Conservation (phyloP, 2,329 filamentous ascomycete species). For the Tolypocladium nubicola region DNA sequence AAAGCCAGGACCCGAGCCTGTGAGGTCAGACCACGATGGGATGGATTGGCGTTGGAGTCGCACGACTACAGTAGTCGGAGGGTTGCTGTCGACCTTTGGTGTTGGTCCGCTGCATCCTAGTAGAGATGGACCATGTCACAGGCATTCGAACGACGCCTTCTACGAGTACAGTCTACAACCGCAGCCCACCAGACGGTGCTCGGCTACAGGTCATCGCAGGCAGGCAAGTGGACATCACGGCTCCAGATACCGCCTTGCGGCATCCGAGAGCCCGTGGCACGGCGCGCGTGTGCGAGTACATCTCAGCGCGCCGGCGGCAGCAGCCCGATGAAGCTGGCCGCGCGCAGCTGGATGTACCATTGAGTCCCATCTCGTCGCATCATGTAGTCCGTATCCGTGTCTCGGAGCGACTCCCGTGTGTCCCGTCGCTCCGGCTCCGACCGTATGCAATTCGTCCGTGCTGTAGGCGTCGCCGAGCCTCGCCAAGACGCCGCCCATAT, state of each 20-base stretch:
- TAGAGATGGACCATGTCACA: too few relatives aligned
- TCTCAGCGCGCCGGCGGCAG: background rate
- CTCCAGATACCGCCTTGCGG: conserved; percentile 1
- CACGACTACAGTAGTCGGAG: background rate
- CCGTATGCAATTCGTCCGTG: background rate
- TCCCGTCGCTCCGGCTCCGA: background rate
- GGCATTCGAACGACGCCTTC: background rate
- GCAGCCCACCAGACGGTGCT: background rate
- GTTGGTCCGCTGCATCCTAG: too few relatives aligned
- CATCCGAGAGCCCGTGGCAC: background rate
- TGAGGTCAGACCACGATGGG: background rate
- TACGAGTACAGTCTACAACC: background rate
- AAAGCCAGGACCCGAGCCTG: background rate
- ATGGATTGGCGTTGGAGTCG: background rate
- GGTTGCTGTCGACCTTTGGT: background rate
- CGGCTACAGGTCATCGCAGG: background rate
- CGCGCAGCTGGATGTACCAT: conserved; percentile 1
- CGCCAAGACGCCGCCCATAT: background rate
- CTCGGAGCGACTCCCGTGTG: background rate
- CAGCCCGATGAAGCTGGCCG: background rate
- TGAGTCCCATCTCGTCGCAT: background rate
- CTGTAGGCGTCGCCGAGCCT: background rate
- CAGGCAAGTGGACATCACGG: background rate
- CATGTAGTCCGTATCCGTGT: background rate
- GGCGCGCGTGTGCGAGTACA: background rate